A percentile compares a stretch with the other conserved stretches of the same genome.
These are phyloP conservation scores for Naematelia aurantialba DNA, from an alignment of 768 basidiomycete species.

Conservation along the genomic window DNA sequence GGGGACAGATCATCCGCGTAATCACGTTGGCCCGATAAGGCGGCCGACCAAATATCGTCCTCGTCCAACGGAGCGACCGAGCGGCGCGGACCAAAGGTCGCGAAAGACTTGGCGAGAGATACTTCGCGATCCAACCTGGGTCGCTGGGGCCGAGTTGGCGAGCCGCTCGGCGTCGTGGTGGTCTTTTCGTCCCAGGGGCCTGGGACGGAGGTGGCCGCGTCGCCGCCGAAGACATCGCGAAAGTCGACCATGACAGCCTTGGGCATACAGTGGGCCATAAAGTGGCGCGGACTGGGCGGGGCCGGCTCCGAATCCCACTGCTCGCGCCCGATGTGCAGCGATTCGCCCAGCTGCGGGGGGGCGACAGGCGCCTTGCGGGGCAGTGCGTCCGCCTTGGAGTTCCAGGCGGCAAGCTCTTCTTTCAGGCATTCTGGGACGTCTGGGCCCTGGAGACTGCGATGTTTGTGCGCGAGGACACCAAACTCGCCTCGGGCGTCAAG, in stretches of 20 bases:
- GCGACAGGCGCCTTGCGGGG: too few relatives aligned
- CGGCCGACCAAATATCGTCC: conserved; percentile 24
- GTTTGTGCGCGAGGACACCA: conserved; percentile 13
- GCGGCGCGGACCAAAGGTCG: conserved; percentile 5
- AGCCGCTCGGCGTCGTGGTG: too few relatives aligned
- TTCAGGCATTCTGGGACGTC: conserved; percentile 6
- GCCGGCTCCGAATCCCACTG: neutral
- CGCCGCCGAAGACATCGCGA: conserved; percentile 19
- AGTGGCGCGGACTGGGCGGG: conserved; percentile 9
- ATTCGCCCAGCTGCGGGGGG: too few relatives aligned
- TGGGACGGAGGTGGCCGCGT: neutral
- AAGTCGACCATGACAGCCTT: conserved; percentile 22
- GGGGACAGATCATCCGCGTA: conserved; percentile 5
- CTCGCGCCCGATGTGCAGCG: too few relatives aligned
- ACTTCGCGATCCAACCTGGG: neutral
- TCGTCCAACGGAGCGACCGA: conserved; percentile 6
- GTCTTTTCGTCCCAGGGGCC: neutral
- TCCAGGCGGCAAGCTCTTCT: conserved; percentile 1
- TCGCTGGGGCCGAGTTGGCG: neutral
- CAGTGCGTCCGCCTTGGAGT: neutral
- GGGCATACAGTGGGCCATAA: conserved; percentile 13
- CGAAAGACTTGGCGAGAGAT: conserved; percentile 7
- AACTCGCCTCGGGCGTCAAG: conserved; percentile 19
- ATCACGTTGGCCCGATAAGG: conserved; percentile 25
- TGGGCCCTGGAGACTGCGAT: neutral